A percentile compares a stretch with the other conserved stretches of the same genome.
Evolutionary conservation across 352 stramenopile species (phyloP).

Genomic region (Globisporangium orthogonon): DNA sequence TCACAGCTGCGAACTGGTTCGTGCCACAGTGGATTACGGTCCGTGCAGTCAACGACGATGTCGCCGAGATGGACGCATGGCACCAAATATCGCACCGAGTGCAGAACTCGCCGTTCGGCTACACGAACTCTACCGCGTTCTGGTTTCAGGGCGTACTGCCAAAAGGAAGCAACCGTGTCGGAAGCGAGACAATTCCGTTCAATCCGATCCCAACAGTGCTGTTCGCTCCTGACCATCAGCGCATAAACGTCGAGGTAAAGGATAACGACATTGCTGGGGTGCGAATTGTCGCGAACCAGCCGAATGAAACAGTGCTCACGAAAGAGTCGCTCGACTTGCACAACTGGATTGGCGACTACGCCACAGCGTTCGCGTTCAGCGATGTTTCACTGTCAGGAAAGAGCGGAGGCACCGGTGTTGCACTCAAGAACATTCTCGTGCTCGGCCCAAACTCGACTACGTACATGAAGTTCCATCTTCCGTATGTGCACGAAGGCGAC

Average conservation of each 20-base stretch:
- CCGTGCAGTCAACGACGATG: constrained; percentile 31
- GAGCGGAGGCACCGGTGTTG: background rate
- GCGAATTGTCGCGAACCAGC: constrained; percentile 31
- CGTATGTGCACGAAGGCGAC: constrained; percentile 41
- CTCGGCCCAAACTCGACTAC: constrained; percentile 34
- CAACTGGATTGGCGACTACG: constrained; percentile 50
- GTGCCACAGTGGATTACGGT: constrained; percentile 47
- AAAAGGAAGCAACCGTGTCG: constrained; percentile 12
- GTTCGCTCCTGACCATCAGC: constrained; percentile 32
- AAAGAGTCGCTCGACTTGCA: constrained; percentile 37
- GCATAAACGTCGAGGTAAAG: constrained; percentile 39
- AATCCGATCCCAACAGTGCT: constrained; percentile 51
- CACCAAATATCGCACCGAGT: constrained; percentile 49
- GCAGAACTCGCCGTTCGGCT: constrained; percentile 38
- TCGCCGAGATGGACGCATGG: constrained; percentile 30
- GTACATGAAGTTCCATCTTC: constrained; percentile 69
- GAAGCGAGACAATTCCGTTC: constrained; percentile 35
- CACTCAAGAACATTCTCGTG: constrained; percentile 39
- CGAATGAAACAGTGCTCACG: constrained; percentile 20
- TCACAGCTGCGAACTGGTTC: constrained; percentile 58
- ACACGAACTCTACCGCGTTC: constrained; percentile 45
- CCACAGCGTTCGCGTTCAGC: constrained; percentile 42
- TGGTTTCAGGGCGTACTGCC: constrained; percentile 39
- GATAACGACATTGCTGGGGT: constrained; percentile 49
- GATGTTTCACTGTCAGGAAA: constrained; percentile 35